Base-by-base conservation (phyloP, 1,139 yeast genomes). In the Yamadazyma jaroonii region DNA sequence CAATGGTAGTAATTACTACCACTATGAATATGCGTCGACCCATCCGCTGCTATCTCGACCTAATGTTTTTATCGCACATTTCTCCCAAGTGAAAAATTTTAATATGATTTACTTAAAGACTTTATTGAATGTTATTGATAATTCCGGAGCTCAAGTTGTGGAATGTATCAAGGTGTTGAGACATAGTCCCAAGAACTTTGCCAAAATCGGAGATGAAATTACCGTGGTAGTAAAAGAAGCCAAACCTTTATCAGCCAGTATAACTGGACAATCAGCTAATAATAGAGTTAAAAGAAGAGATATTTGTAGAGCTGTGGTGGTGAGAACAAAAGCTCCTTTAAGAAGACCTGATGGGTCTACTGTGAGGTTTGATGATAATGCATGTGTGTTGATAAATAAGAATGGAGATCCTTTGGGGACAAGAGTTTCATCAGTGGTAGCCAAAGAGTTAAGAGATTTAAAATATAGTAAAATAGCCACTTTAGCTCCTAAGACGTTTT, bases 161-260 rank as follows among this genome's bases (percentile, higher is more conserved):
- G 98, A 92, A 65, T 92, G 98, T 62, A 89, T 92, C 70, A 92
- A 90, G 63, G 97, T 92, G 14, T 73, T 92, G 46, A 82, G 95
- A 49, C 95, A 92, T 56, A 81, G 84, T 2, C 96, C 96, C 25
- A 79, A 74, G 59, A 84, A 84, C 56, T 83, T 81, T 49, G 98
- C 95, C 34, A 70, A 76, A 40, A 80, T 89, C 17, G 97, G 96
- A 31, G 98, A 92, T 61, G 86, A 84, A 59, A 85, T 92, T 47
- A 96, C 94, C 15, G 95, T 89, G 42, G 98, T 94, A 38, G 94
- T 92, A 33, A 94, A 94, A 60, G 85, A 88, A 62, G 96, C 97
- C 31, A 81, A 79, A 54, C 90, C 96, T 9, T 57, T 80, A 43
- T 67, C 73, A 36, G 70, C 81, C 25, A 79, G 73, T 40, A 72